Conservation (phyloP, 805 yeast genomes). For the Candida fluviatilis region DNA sequence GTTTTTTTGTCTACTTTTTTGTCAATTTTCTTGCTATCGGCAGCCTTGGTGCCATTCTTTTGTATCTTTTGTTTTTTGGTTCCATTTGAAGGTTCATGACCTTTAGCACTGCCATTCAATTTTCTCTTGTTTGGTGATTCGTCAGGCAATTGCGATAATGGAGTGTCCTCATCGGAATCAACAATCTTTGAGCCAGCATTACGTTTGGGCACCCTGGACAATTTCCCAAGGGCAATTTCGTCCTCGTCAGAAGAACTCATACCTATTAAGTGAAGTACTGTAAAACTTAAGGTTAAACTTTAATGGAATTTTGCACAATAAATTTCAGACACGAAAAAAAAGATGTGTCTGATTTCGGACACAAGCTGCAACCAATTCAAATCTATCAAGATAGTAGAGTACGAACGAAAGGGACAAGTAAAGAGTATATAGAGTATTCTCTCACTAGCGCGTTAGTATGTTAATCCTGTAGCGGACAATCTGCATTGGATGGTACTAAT, state of each 20-base stretch:
- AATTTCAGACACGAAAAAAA: no score
- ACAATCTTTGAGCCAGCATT: constrained; percentile 4
- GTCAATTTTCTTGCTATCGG: not conserved
- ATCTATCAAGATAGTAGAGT: no score
- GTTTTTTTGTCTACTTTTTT: constrained; percentile 3
- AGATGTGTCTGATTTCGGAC: no score
- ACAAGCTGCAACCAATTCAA: no score
- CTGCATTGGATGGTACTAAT: no score
- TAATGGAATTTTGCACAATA: no score
- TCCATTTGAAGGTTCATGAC: not conserved
- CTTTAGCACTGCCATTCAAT: constrained; percentile 1
- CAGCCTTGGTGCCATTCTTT: constrained; percentile 11
- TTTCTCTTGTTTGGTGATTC: constrained; percentile 2
- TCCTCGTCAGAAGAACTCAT: constrained; percentile 24
- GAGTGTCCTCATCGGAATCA: constrained; percentile 9
- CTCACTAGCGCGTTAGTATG: no score
- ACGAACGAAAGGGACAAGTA: no score
- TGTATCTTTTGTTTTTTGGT: constrained; percentile 6
- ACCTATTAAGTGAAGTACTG: constrained; percentile 4
- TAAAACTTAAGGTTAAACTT: no score
- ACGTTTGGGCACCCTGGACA: constrained; percentile 8
- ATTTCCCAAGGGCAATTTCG: constrained; percentile 13
- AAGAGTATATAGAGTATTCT: no score
- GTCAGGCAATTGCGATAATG: constrained; percentile 9
- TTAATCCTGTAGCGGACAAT: no score